Evolutionary conservation across 169 alveolate genomes (phyloP), one percentile per base, ranked within the genome.

Genomic region (Cryptosporidium sp.): DNA sequence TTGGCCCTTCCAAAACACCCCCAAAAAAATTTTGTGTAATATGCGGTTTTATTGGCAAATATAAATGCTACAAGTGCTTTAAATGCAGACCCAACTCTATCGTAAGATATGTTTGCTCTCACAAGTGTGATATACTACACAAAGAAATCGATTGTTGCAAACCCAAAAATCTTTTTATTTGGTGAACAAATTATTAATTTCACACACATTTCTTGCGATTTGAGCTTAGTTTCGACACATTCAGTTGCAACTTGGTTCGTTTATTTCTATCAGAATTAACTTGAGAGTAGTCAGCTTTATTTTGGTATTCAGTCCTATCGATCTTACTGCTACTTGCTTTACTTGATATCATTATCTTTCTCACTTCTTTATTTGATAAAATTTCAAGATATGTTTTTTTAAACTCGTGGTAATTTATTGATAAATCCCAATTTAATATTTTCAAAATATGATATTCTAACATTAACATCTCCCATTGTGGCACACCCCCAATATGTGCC

Each of bases 401-500:
- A 21, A 80, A 80, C 21, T 80, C 89, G n/a, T 65, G 37, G 52
- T 35, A 62, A 62, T 44, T 80, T 35, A 80, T 80, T 26, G 35
- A 60, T 29, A 80, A 67, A 33, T 80, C 67, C 89, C 89, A 80
- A 9, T 80, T 65, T 23, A 80, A 67, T 61, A 80, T 58, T 62
- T 60, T 80, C 52, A 80, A 33, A 18, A 80, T 18, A 26, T 80
- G 89, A 26, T 80, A 67, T 35, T 80, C 89, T 37, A 80, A 29
- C 75, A 80, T 62, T 9, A 80, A 31, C 89, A 80, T 80, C 62
- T 80, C 89, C 89, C 89, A 80, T 26, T 80, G 89, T 44, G 89
- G 89, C 4, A 80, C 89, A 8, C 89, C 89, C 4, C 89, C 89
- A 62, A 80, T 80, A 60, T 80, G 75, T 61, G 89, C 89, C 89